These are phyloP conservation scores for Leucocoprinus sp. DNA, from an alignment of 768 basidiomycete species.

Conservation along the genomic window DNA sequence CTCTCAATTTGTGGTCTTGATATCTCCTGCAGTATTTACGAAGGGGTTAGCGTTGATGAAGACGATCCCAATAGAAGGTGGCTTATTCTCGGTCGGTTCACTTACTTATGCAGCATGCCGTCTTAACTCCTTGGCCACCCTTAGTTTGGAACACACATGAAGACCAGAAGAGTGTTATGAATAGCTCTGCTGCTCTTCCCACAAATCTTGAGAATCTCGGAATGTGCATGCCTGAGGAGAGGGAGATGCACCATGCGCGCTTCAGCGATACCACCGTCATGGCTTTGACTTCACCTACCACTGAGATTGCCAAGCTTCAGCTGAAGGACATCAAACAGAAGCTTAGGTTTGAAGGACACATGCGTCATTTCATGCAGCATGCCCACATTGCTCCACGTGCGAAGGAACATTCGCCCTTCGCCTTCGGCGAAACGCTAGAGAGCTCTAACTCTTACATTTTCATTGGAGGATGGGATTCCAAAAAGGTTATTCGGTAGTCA, in stretches of 20 bases:
- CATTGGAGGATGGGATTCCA: constrained; percentile 6
- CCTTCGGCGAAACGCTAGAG: constrained; percentile 3
- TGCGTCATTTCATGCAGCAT: not conserved
- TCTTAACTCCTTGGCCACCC: not conserved
- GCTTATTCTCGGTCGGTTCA: not conserved
- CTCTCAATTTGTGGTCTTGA: not conserved
- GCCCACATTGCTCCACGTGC: not conserved
- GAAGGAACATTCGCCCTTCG: constrained; percentile 6
- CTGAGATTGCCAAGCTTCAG: constrained; percentile 1
- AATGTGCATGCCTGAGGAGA: not conserved
- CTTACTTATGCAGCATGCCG: not conserved
- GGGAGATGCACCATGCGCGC: not conserved
- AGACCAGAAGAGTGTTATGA: constrained; percentile 4
- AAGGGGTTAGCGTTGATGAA: constrained; percentile 1
- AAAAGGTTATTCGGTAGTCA: too few relatives aligned
- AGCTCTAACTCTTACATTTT: not conserved
- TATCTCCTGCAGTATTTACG: constrained; percentile 1
- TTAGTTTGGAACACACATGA: constrained; percentile 5
- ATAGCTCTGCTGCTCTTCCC: not conserved
- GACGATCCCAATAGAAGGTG: constrained; percentile 5
- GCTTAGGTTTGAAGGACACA: not conserved
- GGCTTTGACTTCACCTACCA: constrained; percentile 2
- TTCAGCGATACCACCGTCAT: constrained; percentile 1
- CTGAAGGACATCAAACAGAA: not conserved
- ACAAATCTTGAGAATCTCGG: not conserved